These are phyloP conservation scores for Chlorociboria aeruginascens DNA, from an alignment of 495 filamentous ascomycete species.

Conservation along the genomic window DNA sequence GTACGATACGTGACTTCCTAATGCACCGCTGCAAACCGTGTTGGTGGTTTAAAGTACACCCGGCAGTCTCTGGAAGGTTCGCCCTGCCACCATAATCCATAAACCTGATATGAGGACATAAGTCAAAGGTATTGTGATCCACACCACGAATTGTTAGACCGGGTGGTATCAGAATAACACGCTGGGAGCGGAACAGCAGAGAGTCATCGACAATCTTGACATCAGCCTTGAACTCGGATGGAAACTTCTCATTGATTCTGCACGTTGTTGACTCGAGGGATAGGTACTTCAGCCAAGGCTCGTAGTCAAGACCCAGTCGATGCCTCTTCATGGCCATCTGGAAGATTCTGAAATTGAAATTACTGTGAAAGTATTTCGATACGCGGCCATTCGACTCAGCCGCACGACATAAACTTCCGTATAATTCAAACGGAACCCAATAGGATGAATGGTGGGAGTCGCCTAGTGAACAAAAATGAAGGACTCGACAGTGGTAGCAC, in stretches of 20 bases:
- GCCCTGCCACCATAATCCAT: neutral
- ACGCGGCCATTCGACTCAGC: neutral
- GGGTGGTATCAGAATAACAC: constrained; percentile 2
- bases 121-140: neutral
- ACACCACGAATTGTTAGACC: neutral
- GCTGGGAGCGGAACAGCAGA: constrained; percentile 3
- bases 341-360: neutral
- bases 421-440: neutral
- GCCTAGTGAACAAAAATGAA: neutral
- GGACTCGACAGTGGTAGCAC: constrained; percentile 5
- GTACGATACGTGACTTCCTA: constrained; percentile 1
- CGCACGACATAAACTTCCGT: neutral
- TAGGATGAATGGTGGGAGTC: neutral
- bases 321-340: constrained; percentile 5
- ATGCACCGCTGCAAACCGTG: constrained; percentile 1
- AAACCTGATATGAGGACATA: neutral
- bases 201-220: constrained; percentile 1
- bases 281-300: neutral
- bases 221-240: constrained; percentile 1
- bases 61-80: neutral
- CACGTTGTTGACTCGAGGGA: neutral
- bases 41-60: neutral
- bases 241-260: neutral
- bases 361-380: neutral
- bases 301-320: constrained; percentile 2